Base-by-base conservation (phyloP, 176 grass and related monocot species). In the Aechmea fasciata region DNA sequence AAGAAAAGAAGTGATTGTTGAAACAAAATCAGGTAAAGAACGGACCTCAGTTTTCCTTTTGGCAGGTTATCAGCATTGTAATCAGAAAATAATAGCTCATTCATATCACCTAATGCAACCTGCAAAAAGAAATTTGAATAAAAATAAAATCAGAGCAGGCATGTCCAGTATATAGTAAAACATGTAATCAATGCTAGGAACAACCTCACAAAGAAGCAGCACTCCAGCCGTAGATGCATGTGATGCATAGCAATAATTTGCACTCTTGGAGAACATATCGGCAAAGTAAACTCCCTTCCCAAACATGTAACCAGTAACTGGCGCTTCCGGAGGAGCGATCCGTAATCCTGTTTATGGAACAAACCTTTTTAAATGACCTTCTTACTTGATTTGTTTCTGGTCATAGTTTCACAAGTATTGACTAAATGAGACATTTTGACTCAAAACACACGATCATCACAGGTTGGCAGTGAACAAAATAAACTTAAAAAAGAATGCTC, bases 251-350 rank as follows among this genome's bases (percentile, higher is more conserved):
- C 92, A 96, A 75, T 96, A 96, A 76, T 92, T 96, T 80, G 92
- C 92, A 77, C 92, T 96, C 84, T 96, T 96, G 14, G 92, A 96
- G 64, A 96, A 92, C 92, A 92, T 92, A 76, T 96, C 88, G 48
- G 92, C 92, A 69, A 92, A 96, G 76, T 96, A 96, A 67, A 92
- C 76, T 15, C 88, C 92, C 52, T 92, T 96, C 63, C 88, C 92
- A 69, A 96, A 96, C 92, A 96, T 96, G 81, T 96, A 96, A 61
- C 88, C 88, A 65, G 68, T 96, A 51, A 83, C 85, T 67, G 92
- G 92, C 24, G 92, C 92, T 92, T 92, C 92, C 50, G 92, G 92
- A 76, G 92, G 92, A 78, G 92, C 88, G 69, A 96, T 92, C 69
- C 92, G 79, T 81, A 96, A 78, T 76, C 92, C 92, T 96, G 76